Percentiles rank a stretch among this genome's conserved stretches.
phyloP scores from a whole-genome alignment of 768 basidiomycete species.

The Mycena maculata region DNA sequence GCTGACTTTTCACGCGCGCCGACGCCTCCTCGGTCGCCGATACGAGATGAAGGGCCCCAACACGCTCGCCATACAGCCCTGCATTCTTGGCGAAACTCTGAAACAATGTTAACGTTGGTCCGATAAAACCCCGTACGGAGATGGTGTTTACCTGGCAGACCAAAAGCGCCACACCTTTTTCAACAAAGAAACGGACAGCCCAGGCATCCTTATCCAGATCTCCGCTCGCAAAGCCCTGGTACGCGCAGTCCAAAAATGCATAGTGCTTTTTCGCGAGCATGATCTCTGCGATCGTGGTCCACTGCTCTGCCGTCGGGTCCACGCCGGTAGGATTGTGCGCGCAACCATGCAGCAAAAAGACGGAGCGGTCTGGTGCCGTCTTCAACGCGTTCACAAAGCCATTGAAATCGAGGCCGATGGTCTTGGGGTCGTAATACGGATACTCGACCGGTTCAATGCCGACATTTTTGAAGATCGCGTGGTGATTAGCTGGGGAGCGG shows the following conservation, averaged over 20 bases:
- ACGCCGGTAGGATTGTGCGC: constrained; percentile 98
- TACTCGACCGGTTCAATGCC: constrained; percentile 89
- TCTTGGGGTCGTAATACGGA: constrained; percentile 93
- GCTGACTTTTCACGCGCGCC: constrained; percentile 82
- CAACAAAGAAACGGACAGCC: constrained; percentile 90
- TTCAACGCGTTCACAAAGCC: constrained; percentile 73
- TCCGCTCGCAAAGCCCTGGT: constrained; percentile 97
- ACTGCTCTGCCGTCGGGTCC: constrained; percentile 91
- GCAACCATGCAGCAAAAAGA: constrained; percentile 93
- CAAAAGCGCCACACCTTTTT: constrained; percentile 77
- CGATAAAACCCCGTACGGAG: background rate
- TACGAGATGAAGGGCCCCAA: constrained; percentile 93
- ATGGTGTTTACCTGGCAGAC: constrained; percentile 81
- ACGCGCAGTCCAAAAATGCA: constrained; percentile 95
- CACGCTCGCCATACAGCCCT: constrained; percentile 93
- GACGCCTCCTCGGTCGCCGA: constrained; percentile 73
- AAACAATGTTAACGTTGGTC: constrained; percentile 10
- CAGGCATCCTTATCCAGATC: constrained; percentile 91
- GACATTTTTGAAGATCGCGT: constrained; percentile 90
- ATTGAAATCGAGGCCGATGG: constrained; percentile 85
- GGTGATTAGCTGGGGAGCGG: constrained; percentile 76
- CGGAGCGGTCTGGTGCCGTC: constrained; percentile 77
- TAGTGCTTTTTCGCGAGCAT: constrained; percentile 82
- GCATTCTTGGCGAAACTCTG: constrained; percentile 99
- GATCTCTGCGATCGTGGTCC: constrained; percentile 79